Evolutionary conservation across 2,329 filamentous ascomycete genomes (phyloP), one percentile per base, ranked within the genome.

Genomic region (Epichloe elymi): DNA sequence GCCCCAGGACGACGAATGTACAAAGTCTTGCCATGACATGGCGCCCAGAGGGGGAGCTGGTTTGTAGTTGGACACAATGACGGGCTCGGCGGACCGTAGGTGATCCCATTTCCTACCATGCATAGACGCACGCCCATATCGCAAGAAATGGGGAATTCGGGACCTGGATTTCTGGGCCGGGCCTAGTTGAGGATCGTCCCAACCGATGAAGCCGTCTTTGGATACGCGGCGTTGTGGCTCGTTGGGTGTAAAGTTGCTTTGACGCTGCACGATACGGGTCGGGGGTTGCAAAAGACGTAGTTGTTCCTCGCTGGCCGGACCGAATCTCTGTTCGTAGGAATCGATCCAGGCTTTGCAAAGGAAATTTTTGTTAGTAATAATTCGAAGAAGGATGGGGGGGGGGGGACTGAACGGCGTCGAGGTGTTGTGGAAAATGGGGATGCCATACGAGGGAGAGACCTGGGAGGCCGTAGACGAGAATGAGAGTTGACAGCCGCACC

Each of bases 71-170:
- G 76, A 68, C 46, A 80, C 74, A 55, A 82, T 79, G 55, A 81
- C 76, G 4, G 78, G 78, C 53, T 81, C 78, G 36, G 74, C 70
- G 3, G 75, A 74, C 49, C 78, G 74, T 48, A 81, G 62, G 58
- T 82, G 76, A 58, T 82, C 78, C 77, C 78, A 81, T 65, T 74
- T 74, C 53, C 76, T 71, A 3, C 76, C 76, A 45, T 62, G 64
- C 56, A 59, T 63, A 23, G 67, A 67, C 62, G 73, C 62, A 63
- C 71, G 72, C 43, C 75, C 70, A 56, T 75, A 61, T 58, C 65
- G 67, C 48, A 79, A 68, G 20, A 78, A 63, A 49, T 69, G 67
- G 48, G 48, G 71, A 19, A 79, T 63, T 53, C 63, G 69, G 20
- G 61, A 60, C 39, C 62, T 63, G 5, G 61, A 57, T 36, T 63